Base-by-base conservation (phyloP, 306 rosid species). In the Dalbergia oliveri region DNA sequence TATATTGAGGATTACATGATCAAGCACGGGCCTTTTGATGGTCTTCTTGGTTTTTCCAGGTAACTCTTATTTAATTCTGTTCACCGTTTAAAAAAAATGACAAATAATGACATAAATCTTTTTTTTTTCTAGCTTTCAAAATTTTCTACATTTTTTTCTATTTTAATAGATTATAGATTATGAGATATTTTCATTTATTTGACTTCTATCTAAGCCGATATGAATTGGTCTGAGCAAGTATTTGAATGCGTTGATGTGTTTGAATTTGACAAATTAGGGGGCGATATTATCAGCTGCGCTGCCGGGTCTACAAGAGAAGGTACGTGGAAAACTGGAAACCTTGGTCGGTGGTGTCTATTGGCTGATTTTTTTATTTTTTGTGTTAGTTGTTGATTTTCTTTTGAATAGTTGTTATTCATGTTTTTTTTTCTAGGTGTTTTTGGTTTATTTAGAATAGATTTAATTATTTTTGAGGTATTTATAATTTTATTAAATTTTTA, bases 11-110 rank as follows among this genome's bases (percentile, higher is more conserved):
- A 90, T 49, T 91, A 47, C 88, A 91, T 94, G 91, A 31, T 88
- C 62, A 56, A 88, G 44, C 81, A 91, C 9, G 98, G 98, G 35
- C 98, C 97, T 0, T 87, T 92, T 54, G 98, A 94, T 80, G 98
- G 98, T 31, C 86, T 94, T 35, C 89, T 94, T 31, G 98, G 98
- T 72, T 94, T 94, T 79, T 94, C 98, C 1, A n/a, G n/a, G n/a
- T n/a, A n/a, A n/a, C n/a, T n/a, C n/a, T n/a, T n/a, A n/a, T n/a
- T n/a, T n/a, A n/a, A n/a, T n/a, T n/a, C n/a, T n/a, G n/a, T n/a
- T n/a, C n/a, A n/a, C n/a, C n/a, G n/a, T n/a, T n/a, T n/a, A n/a
- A n/a, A n/a, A n/a, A n/a, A n/a, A n/a, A n/a, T n/a, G n/a, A n/a
- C 98, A 92, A 93, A 97, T 92, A 26, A 21, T 13, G 23, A 21